Conservation (phyloP, 139 green algal genomes). For the Coelastrella sp. region DNA sequence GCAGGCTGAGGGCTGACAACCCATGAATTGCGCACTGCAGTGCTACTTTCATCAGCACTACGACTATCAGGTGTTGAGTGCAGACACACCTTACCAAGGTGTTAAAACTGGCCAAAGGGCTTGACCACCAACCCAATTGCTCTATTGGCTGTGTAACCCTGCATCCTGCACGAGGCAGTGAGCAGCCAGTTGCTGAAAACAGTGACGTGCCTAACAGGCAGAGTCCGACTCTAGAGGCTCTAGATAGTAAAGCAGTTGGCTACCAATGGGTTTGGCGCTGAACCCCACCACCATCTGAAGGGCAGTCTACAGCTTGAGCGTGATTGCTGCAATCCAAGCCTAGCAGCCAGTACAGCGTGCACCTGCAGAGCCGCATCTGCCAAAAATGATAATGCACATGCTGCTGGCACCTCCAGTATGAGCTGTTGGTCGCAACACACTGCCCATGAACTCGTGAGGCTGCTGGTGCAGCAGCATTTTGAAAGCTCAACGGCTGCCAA, state of each 20-base stretch:
- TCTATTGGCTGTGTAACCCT: too few species aligned
- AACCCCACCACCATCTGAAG: conserved; percentile 38
- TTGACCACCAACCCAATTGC: too few species aligned
- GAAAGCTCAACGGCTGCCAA: neutral
- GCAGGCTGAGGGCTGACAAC: too few species aligned
- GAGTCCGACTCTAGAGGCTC: too few species aligned
- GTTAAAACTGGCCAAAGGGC: too few species aligned
- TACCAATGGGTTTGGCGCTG: neutral
- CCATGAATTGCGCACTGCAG: too few species aligned
- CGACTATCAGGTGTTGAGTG: too few species aligned
- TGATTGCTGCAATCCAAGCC: neutral
- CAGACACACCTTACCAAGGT: too few species aligned
- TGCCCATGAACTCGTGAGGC: neutral
- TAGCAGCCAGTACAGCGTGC: neutral
- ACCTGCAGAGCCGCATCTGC: neutral
- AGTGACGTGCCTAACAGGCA: too few species aligned
- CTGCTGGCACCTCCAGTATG: conserved; percentile 5
- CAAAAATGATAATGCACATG: neutral
- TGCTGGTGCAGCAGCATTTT: neutral
- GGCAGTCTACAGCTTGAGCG: neutral
- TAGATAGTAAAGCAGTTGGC: neutral
- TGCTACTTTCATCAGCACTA: too few species aligned
- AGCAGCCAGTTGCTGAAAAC: too few species aligned
- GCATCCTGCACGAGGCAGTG: too few species aligned
- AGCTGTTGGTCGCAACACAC: neutral